phyloP scores from a whole-genome alignment of 345 rosid species.

The Boechera retrofracta region DNA sequence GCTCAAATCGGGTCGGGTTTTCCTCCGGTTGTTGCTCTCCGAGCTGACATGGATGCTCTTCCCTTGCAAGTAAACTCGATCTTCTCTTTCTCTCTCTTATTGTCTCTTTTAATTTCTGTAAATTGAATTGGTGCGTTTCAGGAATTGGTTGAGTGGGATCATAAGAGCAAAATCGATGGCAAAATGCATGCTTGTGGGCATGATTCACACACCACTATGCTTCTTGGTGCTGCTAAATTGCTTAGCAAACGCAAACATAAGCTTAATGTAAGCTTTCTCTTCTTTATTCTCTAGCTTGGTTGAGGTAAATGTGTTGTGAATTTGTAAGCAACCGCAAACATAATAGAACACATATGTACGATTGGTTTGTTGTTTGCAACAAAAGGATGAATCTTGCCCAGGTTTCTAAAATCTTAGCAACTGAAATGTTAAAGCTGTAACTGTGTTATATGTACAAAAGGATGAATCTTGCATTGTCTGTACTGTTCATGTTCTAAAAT shows the following conservation, averaged over 20 bases:
- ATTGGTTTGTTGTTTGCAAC: neutral
- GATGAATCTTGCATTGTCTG: too few species aligned
- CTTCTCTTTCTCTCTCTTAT: neutral
- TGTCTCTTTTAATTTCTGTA: neutral
- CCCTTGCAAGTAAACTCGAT: slow-evolving; percentile 52
- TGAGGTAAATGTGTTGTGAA: neutral
- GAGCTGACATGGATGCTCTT: slow-evolving; percentile 92
- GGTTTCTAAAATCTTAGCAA: too few species aligned
- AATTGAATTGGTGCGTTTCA: slow-evolving; percentile 21
- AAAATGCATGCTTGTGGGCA: slow-evolving; percentile 93
- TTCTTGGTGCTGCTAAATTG: slow-evolving; percentile 91
- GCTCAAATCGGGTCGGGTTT: slow-evolving; percentile 75
- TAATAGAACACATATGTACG: neutral
- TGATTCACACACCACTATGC: slow-evolving; percentile 84
- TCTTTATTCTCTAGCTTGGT: neutral
- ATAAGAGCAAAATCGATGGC: slow-evolving; percentile 77
- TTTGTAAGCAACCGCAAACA: neutral
- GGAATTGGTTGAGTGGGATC: slow-evolving; percentile 92
- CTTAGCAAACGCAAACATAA: slow-evolving; percentile 66
- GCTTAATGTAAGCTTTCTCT: slow-evolving; percentile 60
- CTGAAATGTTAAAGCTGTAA: neutral
- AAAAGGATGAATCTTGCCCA: neutral
- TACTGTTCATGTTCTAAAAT: too few species aligned
- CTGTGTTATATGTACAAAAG: neutral
- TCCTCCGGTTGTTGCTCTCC: slow-evolving; percentile 76